These are phyloP conservation scores for Xanthoparmelia taractica DNA, from an alignment of 495 filamentous ascomycete species.

Conservation along the genomic window DNA sequence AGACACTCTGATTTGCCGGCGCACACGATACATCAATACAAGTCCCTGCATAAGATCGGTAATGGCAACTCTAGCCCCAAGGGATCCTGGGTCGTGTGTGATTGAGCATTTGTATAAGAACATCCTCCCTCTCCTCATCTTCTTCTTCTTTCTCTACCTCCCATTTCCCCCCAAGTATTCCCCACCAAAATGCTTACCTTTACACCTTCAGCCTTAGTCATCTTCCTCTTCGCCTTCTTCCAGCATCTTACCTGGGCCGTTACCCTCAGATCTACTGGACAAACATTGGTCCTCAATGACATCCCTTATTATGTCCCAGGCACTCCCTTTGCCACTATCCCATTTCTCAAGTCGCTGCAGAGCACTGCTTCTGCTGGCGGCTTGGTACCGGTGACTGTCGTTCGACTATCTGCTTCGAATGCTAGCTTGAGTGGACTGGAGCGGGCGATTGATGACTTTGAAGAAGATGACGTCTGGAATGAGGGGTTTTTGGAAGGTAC, in stretches of 20 bases:
- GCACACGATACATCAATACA: too few relatives aligned
- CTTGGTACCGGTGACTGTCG: constrained; percentile 36
- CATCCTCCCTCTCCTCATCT: not conserved
- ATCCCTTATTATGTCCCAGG: constrained; percentile 38
- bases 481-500: constrained; percentile 9
- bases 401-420: constrained; percentile 11
- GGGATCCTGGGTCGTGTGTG: too few relatives aligned
- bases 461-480: constrained; percentile 23
- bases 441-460: constrained; percentile 4
- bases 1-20: not conserved
- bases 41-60: not conserved
- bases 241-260: not conserved
- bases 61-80: too few relatives aligned
- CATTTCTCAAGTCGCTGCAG: constrained; percentile 8
- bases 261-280: constrained; percentile 29
- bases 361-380: constrained; percentile 26
- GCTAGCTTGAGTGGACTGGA: constrained; percentile 16
- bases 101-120: not conserved
- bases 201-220: not conserved
- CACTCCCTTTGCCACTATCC: constrained; percentile 25
- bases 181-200: not conserved
- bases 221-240: not conserved
- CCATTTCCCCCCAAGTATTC: not conserved
- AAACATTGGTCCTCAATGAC: constrained; percentile 35
- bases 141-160: not conserved